phyloP scores from a whole-genome alignment of 768 basidiomycete species.

The Lentinula sp. region DNA sequence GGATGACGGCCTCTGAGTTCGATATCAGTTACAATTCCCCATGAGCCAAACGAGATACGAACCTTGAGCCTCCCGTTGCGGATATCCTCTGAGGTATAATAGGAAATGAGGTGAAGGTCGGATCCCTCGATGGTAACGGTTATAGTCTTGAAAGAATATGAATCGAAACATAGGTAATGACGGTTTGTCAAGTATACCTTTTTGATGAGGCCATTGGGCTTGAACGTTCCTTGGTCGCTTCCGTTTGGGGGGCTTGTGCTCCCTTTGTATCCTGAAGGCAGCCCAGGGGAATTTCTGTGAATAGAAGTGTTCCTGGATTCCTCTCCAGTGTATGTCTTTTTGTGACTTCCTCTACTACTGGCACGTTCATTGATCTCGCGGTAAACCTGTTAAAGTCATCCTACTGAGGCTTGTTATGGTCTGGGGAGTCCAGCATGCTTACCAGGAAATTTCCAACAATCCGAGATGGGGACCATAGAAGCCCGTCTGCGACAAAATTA shows the following conservation, averaged over 20 bases:
- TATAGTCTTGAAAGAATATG: conserved; percentile 53
- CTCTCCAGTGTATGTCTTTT: conserved; percentile 46
- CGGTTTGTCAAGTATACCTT: conserved; percentile 39
- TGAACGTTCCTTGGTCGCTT: conserved; percentile 55
- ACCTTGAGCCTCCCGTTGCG: conserved; percentile 60
- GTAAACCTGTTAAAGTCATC: conserved; percentile 51
- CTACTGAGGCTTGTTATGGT: background rate
- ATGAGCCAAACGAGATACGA: conserved; percentile 4
- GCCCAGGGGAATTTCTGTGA: conserved; percentile 36
- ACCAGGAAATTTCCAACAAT: conserved; percentile 85
- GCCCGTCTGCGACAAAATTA: conserved; percentile 34
- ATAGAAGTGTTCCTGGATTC: conserved; percentile 33
- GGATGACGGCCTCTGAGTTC: conserved; percentile 52
- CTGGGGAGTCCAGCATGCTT: conserved; percentile 15
- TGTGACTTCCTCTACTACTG: conserved; percentile 46
- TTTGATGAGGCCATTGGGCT: conserved; percentile 72
- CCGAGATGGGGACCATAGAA: conserved; percentile 79
- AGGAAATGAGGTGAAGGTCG: conserved; percentile 78
- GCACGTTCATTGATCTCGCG: conserved; percentile 72
- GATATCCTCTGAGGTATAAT: conserved; percentile 79
- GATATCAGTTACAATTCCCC: conserved; percentile 5
- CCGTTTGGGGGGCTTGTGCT: conserved; percentile 24
- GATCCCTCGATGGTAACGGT: conserved; percentile 75
- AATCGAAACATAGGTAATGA: background rate
- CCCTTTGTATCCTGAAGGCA: conserved; percentile 24